Evolutionary conservation across 495 filamentous ascomycete species (phyloP).

Genomic region (Xylaria palmicola): DNA sequence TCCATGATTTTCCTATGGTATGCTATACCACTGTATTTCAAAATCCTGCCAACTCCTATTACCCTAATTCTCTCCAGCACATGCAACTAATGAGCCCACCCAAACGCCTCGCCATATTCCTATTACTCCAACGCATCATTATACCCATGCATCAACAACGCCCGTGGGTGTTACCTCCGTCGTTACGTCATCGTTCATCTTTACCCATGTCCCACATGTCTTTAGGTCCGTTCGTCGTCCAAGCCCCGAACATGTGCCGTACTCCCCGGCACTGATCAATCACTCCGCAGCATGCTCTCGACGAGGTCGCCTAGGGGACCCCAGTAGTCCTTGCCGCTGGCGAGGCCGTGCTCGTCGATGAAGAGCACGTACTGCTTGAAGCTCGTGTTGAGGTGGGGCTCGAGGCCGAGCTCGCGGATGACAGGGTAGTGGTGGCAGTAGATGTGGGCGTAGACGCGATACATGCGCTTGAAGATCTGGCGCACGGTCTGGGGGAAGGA

Average conservation of each 20-base stretch:
- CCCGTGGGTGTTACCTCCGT: neutral
- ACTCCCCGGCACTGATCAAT: conserved; percentile 47
- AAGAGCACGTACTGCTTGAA: conserved; percentile 99
- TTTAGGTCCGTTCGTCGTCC: neutral
- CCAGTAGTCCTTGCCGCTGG: conserved; percentile 95
- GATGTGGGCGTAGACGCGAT: conserved; percentile 97
- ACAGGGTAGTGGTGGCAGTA: conserved; percentile 99
- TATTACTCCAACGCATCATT: conserved; percentile 10
- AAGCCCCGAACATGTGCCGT: neutral
- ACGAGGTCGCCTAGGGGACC: conserved; percentile 95
- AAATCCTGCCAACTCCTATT: conserved; percentile 19
- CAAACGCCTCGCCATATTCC: conserved; percentile 26
- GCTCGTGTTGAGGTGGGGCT: conserved; percentile 96
- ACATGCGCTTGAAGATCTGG: conserved; percentile 97
- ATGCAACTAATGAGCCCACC: conserved; percentile 19
- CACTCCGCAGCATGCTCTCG: conserved; percentile 93
- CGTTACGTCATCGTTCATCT: neutral
- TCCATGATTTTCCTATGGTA: neutral
- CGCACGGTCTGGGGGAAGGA: conserved; percentile 81
- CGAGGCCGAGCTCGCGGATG: conserved; percentile 88
- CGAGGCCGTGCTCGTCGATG: conserved; percentile 87
- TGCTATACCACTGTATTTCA: neutral
- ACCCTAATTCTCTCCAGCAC: conserved; percentile 20
- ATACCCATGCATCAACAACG: conserved; percentile 6
- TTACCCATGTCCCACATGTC: neutral